Conservation (phyloP, 2,329 filamentous ascomycete genomes). For the Zymoseptoria brevis region DNA sequence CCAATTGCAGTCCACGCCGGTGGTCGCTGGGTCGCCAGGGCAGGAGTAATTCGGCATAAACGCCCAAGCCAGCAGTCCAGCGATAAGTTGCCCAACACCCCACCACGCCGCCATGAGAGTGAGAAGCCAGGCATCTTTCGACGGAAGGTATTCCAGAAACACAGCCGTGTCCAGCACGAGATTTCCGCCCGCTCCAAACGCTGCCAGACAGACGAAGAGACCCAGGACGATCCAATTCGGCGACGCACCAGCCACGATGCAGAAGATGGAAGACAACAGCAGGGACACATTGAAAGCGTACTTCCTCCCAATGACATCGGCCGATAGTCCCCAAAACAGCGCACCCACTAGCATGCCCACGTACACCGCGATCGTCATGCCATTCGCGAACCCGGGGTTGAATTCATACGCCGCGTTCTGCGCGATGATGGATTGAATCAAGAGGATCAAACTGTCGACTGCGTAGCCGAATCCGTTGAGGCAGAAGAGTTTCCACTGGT, state of each 20-base stretch:
- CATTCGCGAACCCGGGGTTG: slow-evolving; percentile 43
- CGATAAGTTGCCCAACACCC: slow-evolving; percentile 45
- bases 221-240: slow-evolving; percentile 60
- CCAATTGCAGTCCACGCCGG: slow-evolving; percentile 36
- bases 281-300: slow-evolving; percentile 62
- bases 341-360: slow-evolving; percentile 48
- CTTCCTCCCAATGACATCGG: slow-evolving; percentile 60
- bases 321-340: slow-evolving; percentile 60
- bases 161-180: slow-evolving; percentile 56
- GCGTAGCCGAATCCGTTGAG: slow-evolving; percentile 57
- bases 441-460: slow-evolving; percentile 49
- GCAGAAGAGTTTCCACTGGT: slow-evolving; percentile 52
- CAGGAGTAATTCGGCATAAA: slow-evolving; percentile 47
- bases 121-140: slow-evolving; percentile 55
- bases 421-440: slow-evolving; percentile 58
- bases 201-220: slow-evolving; percentile 54
- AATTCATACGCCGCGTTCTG: slow-evolving; percentile 53
- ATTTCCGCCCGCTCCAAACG: slow-evolving; percentile 59
- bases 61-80: slow-evolving; percentile 48
- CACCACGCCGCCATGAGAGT: slow-evolving; percentile 55
- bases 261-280: slow-evolving; percentile 54
- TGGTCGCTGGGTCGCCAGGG: slow-evolving; percentile 24
- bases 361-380: slow-evolving; percentile 56
- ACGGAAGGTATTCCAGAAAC: slow-evolving; percentile 50
- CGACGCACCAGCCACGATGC: slow-evolving; percentile 57